Percentiles rank a stretch among this genome's conserved stretches.
Evolutionary conservation across 495 filamentous ascomycete genomes (phyloP).

Genomic region (Apiosordaria backusii): DNA sequence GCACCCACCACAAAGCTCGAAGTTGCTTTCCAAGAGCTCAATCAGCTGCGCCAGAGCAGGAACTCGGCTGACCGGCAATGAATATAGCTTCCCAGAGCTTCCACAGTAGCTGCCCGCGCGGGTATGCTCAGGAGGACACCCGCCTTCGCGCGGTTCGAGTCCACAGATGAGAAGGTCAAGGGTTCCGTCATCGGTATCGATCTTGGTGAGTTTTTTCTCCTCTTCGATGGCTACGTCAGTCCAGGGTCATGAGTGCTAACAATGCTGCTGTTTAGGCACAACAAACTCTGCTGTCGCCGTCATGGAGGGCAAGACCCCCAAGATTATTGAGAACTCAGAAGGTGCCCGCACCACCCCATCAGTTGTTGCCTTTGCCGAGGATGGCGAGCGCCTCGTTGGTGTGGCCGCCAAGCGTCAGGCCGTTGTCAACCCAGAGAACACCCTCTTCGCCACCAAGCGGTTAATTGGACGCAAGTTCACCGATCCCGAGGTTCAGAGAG

Average conservation of each 20-base stretch:
- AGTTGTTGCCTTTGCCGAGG: constrained; percentile 93
- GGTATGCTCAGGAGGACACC: constrained; percentile 49
- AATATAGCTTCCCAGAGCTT: constrained; percentile 49
- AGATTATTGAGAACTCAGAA: constrained; percentile 90
- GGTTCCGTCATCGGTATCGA: constrained; percentile 98
- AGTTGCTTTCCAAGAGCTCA: constrained; percentile 18
- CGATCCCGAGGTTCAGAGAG: constrained; percentile 92
- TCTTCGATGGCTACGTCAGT: constrained; percentile 8
- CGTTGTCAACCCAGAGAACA: constrained; percentile 99
- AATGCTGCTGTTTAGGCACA: constrained; percentile 57
- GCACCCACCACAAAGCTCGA: constrained; percentile 11
- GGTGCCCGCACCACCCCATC: constrained; percentile 96
- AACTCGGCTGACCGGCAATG: neutral
- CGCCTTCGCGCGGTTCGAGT: constrained; percentile 65
- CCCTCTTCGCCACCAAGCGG: constrained; percentile 98
- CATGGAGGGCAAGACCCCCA: constrained; percentile 93
- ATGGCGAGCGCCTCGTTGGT: constrained; percentile 96
- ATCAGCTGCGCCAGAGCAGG: neutral
- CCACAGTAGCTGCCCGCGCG: constrained; percentile 52
- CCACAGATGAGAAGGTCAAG: constrained; percentile 82
- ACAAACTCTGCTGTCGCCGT: constrained; percentile 97
- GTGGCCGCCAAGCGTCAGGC: constrained; percentile 98
- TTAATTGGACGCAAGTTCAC: constrained; percentile 98
- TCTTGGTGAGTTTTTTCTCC: constrained; percentile 65
- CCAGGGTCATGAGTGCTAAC: constrained; percentile 7